Conservation (phyloP, 2,329 filamentous ascomycete genomes). For the Colletotrichum agaves region DNA sequence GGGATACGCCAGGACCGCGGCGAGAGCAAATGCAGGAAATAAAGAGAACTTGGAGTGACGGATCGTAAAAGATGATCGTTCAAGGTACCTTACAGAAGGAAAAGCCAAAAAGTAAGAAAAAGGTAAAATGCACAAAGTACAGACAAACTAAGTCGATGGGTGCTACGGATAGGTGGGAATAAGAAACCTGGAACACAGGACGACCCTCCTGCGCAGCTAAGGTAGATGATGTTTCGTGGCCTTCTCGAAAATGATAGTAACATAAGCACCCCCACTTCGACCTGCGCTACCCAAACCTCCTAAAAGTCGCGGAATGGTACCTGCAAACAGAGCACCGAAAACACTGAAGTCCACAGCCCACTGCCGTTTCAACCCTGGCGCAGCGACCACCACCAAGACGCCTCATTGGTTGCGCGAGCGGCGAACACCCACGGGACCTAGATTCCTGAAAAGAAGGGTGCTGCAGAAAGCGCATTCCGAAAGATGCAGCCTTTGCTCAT, state of each 20-base stretch:
- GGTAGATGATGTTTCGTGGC: constrained; percentile 32
- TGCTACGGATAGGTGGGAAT: background rate
- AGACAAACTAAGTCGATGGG: background rate
- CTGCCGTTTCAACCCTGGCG: constrained; percentile 26
- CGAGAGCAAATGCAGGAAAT: background rate
- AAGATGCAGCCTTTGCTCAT: too few species aligned
- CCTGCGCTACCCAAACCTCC: too few species aligned
- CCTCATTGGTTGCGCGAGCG: constrained; percentile 11
- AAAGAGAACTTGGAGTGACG: background rate
- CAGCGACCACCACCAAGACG: background rate
- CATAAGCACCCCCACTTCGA: background rate
- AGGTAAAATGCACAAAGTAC: constrained; percentile 1
- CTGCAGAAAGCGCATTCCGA: background rate
- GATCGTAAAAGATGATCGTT: background rate
- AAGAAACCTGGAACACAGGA: constrained; percentile 3
- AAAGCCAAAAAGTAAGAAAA: background rate
- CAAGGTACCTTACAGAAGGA: background rate
- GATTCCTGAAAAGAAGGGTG: background rate
- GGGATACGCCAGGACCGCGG: constrained; percentile 17
- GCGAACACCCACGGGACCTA: background rate
- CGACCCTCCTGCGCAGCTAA: background rate
- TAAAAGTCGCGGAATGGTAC: background rate
- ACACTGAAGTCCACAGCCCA: constrained; percentile 16
- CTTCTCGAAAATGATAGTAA: constrained; percentile 36
- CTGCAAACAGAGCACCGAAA: background rate